phyloP scores from a whole-genome alignment of 2,329 filamentous ascomycete species.

The Xylaria sp. region DNA sequence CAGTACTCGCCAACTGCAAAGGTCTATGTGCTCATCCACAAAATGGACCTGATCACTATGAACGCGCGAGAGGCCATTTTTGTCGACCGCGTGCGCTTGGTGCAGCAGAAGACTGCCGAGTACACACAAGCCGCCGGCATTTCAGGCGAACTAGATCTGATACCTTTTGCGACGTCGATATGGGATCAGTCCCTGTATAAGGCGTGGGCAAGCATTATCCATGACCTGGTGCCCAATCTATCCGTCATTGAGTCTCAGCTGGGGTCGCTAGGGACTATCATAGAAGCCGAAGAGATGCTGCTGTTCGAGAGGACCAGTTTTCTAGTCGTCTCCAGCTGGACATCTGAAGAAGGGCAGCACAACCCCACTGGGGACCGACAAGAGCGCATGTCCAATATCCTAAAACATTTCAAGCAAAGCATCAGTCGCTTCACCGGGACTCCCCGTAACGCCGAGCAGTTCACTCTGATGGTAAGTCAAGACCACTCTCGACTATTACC shows the following conservation, averaged over 20 bases:
- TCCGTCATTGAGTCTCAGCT: constrained; percentile 88
- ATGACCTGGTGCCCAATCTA: constrained; percentile 96
- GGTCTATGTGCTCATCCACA: constrained; percentile 96
- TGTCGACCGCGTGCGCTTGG: constrained; percentile 81
- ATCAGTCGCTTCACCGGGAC: constrained; percentile 80
- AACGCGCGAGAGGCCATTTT: constrained; percentile 84
- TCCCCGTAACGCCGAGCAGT: constrained; percentile 83
- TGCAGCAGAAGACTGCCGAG: constrained; percentile 77
- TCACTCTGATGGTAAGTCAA: constrained; percentile 70
- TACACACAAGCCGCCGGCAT: constrained; percentile 58
- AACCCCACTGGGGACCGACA: constrained; percentile 95
- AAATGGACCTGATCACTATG: constrained; percentile 94
- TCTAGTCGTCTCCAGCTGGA: constrained; percentile 93
- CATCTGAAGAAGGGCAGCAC: constrained; percentile 75
- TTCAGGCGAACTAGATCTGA: constrained; percentile 70
- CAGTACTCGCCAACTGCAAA: constrained; percentile 85
- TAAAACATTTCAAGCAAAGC: constrained; percentile 97
- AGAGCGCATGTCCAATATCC: constrained; percentile 93
- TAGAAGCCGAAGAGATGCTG: constrained; percentile 92
- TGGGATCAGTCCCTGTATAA: constrained; percentile 99
- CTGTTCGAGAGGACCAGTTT: constrained; percentile 97
- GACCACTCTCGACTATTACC: background rate
- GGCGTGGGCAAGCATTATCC: constrained; percentile 97
- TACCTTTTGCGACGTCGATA: constrained; percentile 94
- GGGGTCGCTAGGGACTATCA: constrained; percentile 81